phyloP scores from a whole-genome alignment of 192 early-diverging fungal species.

The Funneliformis geosporum region DNA sequence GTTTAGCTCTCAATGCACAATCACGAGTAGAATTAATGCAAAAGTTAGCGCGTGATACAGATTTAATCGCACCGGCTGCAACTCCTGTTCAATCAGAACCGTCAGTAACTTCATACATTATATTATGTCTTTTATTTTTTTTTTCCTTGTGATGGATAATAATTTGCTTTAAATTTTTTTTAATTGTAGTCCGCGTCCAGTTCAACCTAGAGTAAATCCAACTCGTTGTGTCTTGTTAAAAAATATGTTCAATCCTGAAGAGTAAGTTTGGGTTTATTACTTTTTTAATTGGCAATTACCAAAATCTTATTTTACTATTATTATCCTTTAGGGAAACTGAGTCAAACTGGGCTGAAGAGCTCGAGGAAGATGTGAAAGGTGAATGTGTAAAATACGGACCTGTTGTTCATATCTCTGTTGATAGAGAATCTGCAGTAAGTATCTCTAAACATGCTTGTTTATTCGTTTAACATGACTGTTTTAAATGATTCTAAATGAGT shows the following conservation, averaged over 20 bases:
- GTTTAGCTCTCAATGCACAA: conserved; percentile 67
- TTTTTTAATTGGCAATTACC: conserved; percentile 17
- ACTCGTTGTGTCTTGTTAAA: conserved; percentile 73
- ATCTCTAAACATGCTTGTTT: neutral
- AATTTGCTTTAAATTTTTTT: neutral
- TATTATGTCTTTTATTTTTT: neutral
- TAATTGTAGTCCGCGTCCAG: conserved; percentile 42
- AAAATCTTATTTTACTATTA: conserved; percentile 10
- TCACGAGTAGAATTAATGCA: conserved; percentile 80
- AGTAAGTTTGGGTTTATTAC: conserved; percentile 54
- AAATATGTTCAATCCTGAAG: conserved; percentile 86
- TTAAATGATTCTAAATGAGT: neutral
- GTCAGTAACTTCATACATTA: conserved; percentile 20
- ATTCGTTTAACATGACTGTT: neutral
- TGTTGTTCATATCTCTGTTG: conserved; percentile 74
- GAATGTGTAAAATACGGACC: conserved; percentile 82
- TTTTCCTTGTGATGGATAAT: neutral
- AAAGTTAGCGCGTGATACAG: conserved; percentile 66
- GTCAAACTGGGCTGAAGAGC: conserved; percentile 78
- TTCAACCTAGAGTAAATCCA: conserved; percentile 53
- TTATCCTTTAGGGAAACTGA: conserved; percentile 71
- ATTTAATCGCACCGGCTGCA: conserved; percentile 41
- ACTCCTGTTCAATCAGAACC: conserved; percentile 35
- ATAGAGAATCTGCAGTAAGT: conserved; percentile 60
- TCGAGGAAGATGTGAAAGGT: conserved; percentile 80